Conservation (phyloP, 2,329 filamentous ascomycete species). For the Monosporascus sp. region DNA sequence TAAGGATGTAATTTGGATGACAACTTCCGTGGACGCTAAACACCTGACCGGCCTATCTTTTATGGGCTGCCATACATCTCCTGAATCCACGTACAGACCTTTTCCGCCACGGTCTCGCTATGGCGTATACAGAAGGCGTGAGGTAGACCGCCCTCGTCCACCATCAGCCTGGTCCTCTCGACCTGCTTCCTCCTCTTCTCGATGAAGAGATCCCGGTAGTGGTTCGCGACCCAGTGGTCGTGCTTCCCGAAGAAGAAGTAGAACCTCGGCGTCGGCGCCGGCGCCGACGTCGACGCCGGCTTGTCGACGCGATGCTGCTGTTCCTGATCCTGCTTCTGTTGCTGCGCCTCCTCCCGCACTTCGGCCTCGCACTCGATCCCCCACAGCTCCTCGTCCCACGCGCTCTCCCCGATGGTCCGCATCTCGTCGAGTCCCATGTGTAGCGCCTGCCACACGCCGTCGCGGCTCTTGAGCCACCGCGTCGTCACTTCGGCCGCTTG, state of each 20-base stretch:
- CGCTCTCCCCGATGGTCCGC: slow-evolving; percentile 50
- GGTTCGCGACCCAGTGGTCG: slow-evolving; percentile 58
- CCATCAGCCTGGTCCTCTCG: slow-evolving; percentile 40
- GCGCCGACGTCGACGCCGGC: background rate
- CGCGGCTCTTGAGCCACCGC: slow-evolving; percentile 48
- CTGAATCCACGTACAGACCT: slow-evolving; percentile 42
- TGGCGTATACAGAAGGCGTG: slow-evolving; percentile 57
- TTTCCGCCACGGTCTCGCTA: slow-evolving; percentile 44
- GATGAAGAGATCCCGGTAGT: slow-evolving; percentile 52
- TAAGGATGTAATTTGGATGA: no score
- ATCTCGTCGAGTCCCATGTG: slow-evolving; percentile 57
- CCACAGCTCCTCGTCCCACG: slow-evolving; percentile 57
- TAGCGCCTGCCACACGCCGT: slow-evolving; percentile 55
- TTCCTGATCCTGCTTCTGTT: slow-evolving; percentile 6
- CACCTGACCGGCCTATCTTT: background rate
- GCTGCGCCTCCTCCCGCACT: slow-evolving; percentile 10
- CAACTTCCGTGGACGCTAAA: no score
- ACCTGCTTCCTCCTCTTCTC: slow-evolving; percentile 26
- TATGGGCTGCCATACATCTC: slow-evolving; percentile 36
- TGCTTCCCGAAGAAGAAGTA: slow-evolving; percentile 54
- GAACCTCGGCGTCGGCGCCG: slow-evolving; percentile 38
- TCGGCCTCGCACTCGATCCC: slow-evolving; percentile 32
- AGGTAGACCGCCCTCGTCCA: slow-evolving; percentile 51
- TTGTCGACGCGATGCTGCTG: no score
- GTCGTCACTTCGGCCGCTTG: slow-evolving; percentile 45